Conservation (phyloP, 2,329 filamentous ascomycete species). For the Venturiaceae sp. region DNA sequence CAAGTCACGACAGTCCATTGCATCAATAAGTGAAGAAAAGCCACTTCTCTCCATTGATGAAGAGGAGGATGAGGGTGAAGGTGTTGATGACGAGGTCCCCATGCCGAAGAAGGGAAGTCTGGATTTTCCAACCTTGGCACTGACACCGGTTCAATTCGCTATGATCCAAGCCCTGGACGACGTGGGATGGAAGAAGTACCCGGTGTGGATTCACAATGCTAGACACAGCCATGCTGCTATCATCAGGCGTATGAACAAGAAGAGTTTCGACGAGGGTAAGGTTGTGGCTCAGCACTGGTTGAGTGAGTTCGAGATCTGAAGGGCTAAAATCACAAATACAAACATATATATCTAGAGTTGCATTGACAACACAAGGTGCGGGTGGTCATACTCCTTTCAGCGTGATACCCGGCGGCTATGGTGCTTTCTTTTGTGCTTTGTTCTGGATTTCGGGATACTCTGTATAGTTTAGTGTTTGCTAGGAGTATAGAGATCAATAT, state of each 20-base stretch:
- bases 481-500: no score
- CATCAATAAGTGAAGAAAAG: background rate
- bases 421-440: no score
- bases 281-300: slow-evolving; percentile 76
- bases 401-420: background rate
- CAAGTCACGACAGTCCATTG: slow-evolving; percentile 9
- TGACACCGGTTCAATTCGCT: slow-evolving; percentile 70
- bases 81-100: background rate
- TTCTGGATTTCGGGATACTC: no score
- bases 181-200: slow-evolving; percentile 49
- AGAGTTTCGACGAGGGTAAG: slow-evolving; percentile 63
- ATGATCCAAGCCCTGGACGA: slow-evolving; percentile 72
- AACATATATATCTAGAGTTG: background rate
- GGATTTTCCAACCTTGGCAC: slow-evolving; percentile 60
- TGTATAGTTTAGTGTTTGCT: no score
- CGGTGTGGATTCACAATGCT: slow-evolving; percentile 65
- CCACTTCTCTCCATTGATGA: background rate
- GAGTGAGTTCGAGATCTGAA: slow-evolving; percentile 55
- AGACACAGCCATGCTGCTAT: slow-evolving; percentile 86
- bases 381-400: background rate
- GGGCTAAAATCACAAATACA: background rate
- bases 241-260: slow-evolving; percentile 63
- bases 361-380: background rate
- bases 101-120: slow-evolving; percentile 12
- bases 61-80: background rate